Base-by-base conservation (phyloP, 805 yeast genomes). In the Pichia gijzeniarum region DNA sequence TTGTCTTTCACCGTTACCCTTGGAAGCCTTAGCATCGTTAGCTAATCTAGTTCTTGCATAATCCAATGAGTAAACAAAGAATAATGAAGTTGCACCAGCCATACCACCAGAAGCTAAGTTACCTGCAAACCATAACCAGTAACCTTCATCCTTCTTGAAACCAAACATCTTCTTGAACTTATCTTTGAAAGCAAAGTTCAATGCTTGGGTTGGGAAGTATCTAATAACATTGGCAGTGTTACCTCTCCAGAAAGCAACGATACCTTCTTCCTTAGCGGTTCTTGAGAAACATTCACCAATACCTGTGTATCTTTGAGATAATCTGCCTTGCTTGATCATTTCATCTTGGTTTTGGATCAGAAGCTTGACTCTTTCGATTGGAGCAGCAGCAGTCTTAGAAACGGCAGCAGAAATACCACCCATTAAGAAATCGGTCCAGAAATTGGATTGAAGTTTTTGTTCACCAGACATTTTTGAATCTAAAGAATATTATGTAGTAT, bases 361-460 rank as follows among this genome's bases (percentile, higher is more conserved):
- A 64, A 89, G 79, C 79, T 89, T 89, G 69, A 89, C 96, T 79
- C 97, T 84, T 64, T 91, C 99, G 63, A 91, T 81, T 4, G 99
- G 99, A n/a, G 96, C 86, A 13, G 91, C 96, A 4, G 85, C 96
- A 56, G 96, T 89, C 82, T 89, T 89, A 61, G 96, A 85, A 75
- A 89, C 90, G 66, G 96, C 96, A 76, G 96, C 96, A 76, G 96
- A 88, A 61, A 89, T 95, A 88, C 96, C 96, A 75, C 96, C 96
- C 96, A 90, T 88, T 74, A 86, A 65, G 80, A 86, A 86, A 69
- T 81, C 85, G 65, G 74, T 62, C 60, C 71, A 61, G 69, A 77
- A 77, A 60, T 70, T 65, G 51, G 80, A 69, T 46, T 49, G 46
- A 35, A 46, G 40, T 44, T 43, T 46, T 53, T 64, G 64, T 53